Evolutionary conservation across 192 early-diverging fungal species (phyloP).

Genomic region (Piromyces finnis): DNA sequence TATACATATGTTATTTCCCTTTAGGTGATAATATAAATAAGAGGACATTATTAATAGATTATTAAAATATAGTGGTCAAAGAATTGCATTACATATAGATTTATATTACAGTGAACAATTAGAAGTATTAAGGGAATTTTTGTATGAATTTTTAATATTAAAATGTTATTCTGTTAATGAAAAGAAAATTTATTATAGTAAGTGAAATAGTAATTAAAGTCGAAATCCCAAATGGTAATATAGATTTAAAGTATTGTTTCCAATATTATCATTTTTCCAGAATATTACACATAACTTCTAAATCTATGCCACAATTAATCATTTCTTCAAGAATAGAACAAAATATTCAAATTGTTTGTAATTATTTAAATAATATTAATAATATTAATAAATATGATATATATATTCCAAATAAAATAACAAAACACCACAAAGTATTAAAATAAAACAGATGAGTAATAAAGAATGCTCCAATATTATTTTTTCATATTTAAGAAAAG

Average conservation of each 20-base stretch:
- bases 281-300: not conserved
- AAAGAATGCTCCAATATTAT: not conserved
- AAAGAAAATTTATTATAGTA: not conserved
- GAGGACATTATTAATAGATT: not conserved
- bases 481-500: not conserved
- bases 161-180: not conserved
- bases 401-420: not conserved
- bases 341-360: not conserved
- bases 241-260: not conserved
- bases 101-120: not conserved
- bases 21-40: not conserved
- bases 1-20: not conserved
- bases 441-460: not conserved
- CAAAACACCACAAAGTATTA: not conserved
- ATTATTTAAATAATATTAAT: not conserved
- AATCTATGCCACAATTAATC: not conserved
- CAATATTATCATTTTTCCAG: not conserved
- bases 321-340: not conserved
- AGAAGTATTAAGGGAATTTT: not conserved
- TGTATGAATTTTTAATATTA: not conserved
- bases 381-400: not conserved
- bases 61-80: not conserved
- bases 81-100: not conserved
- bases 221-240: not conserved
- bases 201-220: not conserved